Percentiles rank a stretch among this genome's conserved stretches.
Evolutionary conservation across 805 yeast species (phyloP).

Genomic region (Saccharomyces eubayanus): DNA sequence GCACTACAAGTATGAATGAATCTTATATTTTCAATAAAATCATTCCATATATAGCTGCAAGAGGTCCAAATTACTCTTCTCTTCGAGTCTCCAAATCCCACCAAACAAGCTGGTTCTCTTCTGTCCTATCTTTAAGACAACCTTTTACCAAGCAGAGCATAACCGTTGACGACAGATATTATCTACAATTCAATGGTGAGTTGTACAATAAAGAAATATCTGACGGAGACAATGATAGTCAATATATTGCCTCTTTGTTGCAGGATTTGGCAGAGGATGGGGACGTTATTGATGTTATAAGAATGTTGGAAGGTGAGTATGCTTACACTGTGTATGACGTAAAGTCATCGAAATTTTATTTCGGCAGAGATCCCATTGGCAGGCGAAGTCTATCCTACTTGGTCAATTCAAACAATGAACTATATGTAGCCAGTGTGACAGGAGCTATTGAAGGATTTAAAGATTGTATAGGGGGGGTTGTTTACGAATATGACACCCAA

Average conservation of each 20-base stretch:
- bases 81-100: constrained; percentile 10
- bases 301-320: constrained; percentile 67
- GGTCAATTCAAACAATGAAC: constrained; percentile 21
- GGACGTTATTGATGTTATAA: constrained; percentile 38
- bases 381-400: constrained; percentile 61
- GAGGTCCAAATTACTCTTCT: constrained; percentile 60
- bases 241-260: constrained; percentile 38
- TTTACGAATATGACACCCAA: constrained; percentile 38
- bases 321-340: constrained; percentile 51
- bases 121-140: constrained; percentile 70
- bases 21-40: constrained; percentile 28
- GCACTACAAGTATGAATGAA: background rate
- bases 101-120: constrained; percentile 41
- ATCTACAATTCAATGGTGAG: constrained; percentile 86
- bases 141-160: constrained; percentile 78
- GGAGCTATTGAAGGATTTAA: constrained; percentile 27
- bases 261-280: constrained; percentile 14
- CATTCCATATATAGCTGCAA: constrained; percentile 39
- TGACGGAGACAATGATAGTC: constrained; percentile 51
- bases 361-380: constrained; percentile 81
- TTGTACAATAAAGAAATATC: constrained; percentile 56
- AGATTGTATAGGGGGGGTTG: constrained; percentile 50
- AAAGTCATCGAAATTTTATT: constrained; percentile 40
- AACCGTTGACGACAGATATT: constrained; percentile 25
- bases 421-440: constrained; percentile 41